Conservation (phyloP, 768 basidiomycete genomes). For the Boletus bicolor region DNA sequence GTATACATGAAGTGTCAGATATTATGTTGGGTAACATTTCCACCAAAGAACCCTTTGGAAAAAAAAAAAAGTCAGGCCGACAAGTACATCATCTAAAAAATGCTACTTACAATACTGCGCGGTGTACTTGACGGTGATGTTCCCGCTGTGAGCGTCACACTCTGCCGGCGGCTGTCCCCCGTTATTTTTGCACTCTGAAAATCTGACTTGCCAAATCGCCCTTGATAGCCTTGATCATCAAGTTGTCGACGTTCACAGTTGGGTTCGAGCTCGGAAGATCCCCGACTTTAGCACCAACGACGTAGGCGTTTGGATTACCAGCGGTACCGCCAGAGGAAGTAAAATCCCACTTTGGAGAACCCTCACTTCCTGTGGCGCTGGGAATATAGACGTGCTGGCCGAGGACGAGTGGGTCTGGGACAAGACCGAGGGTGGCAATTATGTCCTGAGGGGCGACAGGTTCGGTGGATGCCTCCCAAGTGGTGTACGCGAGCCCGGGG, state of each 20-base stretch:
- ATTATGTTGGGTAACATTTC: neutral
- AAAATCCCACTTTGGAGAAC: constrained; percentile 57
- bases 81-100: neutral
- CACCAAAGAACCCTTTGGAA: constrained; percentile 1
- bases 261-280: constrained; percentile 42
- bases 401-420: constrained; percentile 26
- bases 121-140: constrained; percentile 48
- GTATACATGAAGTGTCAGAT: neutral
- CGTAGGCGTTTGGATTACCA: constrained; percentile 45
- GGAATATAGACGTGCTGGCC: constrained; percentile 59
- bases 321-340: constrained; percentile 31
- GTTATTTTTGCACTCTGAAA: constrained; percentile 49
- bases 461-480: constrained; percentile 23
- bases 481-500: constrained; percentile 32
- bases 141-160: constrained; percentile 40
- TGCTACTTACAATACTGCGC: constrained; percentile 48
- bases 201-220: constrained; percentile 50
- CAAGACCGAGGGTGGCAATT: constrained; percentile 9
- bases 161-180: constrained; percentile 54
- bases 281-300: constrained; percentile 42
- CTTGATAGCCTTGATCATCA: constrained; percentile 43
- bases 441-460: constrained; percentile 14
- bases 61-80: neutral
- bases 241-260: constrained; percentile 51
- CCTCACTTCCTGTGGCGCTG: constrained; percentile 42